Evolutionary conservation across 1,139 yeast genomes (phyloP), one percentile per base, ranked within the genome.

Genomic region (Candida sanyaensis): DNA sequence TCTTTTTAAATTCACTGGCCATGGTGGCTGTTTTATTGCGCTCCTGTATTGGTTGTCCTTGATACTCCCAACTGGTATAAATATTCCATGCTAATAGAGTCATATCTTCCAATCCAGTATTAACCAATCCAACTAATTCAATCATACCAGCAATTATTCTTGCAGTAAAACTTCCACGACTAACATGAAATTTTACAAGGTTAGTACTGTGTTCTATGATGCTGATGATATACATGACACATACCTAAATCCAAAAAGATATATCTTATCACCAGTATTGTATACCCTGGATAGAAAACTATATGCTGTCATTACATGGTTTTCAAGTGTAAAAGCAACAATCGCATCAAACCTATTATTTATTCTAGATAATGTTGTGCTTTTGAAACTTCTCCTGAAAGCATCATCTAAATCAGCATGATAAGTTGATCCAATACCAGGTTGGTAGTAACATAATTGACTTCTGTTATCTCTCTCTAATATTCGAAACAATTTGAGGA

Each of bases 121-220:
- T 72, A 44, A 84, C 62, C 26, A 84, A 62, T 0, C 88, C 89
- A 8, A 83, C 82, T 44, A 78, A 64, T 53, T 80, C 85, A 12
- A 84, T 65, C 88, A 84, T 81, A 0, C 86, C 86, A 1, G 83
- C 79, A 17, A 84, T 60, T 0, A 84, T 80, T 42, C 88, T 66
- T 0, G 87, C 88, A 4, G 81, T 73, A 59, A 82, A 83, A 4
- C 88, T 84, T 7, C 89, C 89, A 38, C 89, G 70, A 49, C 88
- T 78, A 50, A 4, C 43, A 24, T 17, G 17, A 17, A 33, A 6
- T 32, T 29, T 17, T 51, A 50, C 47, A 6, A 17, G 9, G 45
- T 43, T 24, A 53, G 56, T 50, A 40, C 21, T 13, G 3, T 21
- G 41, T 9, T 4, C 23, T 6, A 5, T n/a, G 26, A 11, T 6